Evolutionary conservation across 2,329 filamentous ascomycete genomes (phyloP), one percentile per base, ranked within the genome.

Genomic region (Aspergillus arachidicola): DNA sequence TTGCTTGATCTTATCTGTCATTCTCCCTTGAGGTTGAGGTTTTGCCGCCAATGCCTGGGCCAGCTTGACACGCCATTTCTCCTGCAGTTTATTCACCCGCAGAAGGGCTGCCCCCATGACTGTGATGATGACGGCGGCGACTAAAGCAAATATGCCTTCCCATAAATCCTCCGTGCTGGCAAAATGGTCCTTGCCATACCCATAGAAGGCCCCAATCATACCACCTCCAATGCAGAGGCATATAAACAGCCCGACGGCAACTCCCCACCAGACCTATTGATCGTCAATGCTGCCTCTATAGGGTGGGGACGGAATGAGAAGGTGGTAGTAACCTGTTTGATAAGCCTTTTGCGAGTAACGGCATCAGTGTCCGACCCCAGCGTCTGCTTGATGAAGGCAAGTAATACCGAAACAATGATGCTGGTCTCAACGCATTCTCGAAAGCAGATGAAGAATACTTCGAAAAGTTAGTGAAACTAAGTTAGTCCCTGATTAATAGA

Each of bases 361-460:
- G 78, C 79, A 80, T 93, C 89, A 63, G 84, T 79, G 60, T 88
- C 83, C 11, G 89, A 86, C 0, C 87, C 87, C 43, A 96, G 85
- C 3, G 90, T 91, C 76, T 95, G 91, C 77, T 94, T 95, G 63
- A 96, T 81, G 75, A 95, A 96, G 26, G 92, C 88, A 46, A 96
- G 85, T 38, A 96, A 83, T n/a, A 96, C 90, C 0, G 93, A 94
- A 66, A 96, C 88, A 70, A 96, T 91, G 73, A 96, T 93, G 72
- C 86, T 89, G 0, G 90, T 91, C 82, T 96, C 93, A 55, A 96
- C 82, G 48, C 88, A 88, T 80, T 96, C 93, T 73, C 93, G 89
- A 76, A 96, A 95, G 79, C 92, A 89, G 76, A 97, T 91, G 81
- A 97, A 94, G 82, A 96, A 96, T 60, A 96, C 87, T 84, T 45